Evolutionary conservation across 495 filamentous ascomycete species (phyloP).

Genomic region (Friedmanniomyces endolithicus): DNA sequence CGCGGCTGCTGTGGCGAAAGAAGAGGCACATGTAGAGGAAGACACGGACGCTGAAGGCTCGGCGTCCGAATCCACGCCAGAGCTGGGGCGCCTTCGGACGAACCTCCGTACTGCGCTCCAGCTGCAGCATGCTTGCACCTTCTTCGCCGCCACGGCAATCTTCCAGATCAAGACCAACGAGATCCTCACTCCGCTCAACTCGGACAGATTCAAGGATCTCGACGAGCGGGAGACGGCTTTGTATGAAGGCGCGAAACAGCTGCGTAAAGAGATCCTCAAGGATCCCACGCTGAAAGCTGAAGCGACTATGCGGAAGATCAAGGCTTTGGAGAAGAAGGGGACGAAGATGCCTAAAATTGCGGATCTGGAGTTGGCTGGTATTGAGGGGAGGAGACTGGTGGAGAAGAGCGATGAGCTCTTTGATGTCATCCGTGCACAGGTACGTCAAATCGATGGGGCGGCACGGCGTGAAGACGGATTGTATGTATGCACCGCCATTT

Average conservation of each 20-base stretch:
- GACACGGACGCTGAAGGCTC: slow-evolving; percentile 34
- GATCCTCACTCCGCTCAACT: slow-evolving; percentile 47
- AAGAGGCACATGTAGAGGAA: slow-evolving; percentile 13
- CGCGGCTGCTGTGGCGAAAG: slow-evolving; percentile 22
- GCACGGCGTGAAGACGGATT: no score
- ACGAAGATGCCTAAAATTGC: slow-evolving; percentile 50
- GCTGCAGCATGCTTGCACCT: slow-evolving; percentile 66
- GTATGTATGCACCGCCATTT: no score
- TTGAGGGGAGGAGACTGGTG: slow-evolving; percentile 47
- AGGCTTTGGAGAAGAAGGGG: slow-evolving; percentile 38
- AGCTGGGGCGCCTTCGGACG: slow-evolving; percentile 47
- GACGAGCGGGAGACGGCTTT: slow-evolving; percentile 56
- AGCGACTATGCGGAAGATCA: slow-evolving; percentile 42
- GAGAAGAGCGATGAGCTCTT: slow-evolving; percentile 44
- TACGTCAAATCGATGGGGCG: no score
- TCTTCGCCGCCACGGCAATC: slow-evolving; percentile 72
- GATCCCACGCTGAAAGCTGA: slow-evolving; percentile 22
- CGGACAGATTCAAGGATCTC: slow-evolving; percentile 50
- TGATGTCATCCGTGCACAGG: slow-evolving; percentile 51
- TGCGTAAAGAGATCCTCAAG: slow-evolving; percentile 61
- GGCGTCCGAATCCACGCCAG: slow-evolving; percentile 34
- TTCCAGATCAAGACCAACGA: slow-evolving; percentile 67
- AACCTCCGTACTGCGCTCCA: slow-evolving; percentile 61
- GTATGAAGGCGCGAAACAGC: slow-evolving; percentile 63
- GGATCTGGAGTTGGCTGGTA: slow-evolving; percentile 41